phyloP scores from a whole-genome alignment of 371 early-diverging fungal species.

The Vairimorpha apis region DNA sequence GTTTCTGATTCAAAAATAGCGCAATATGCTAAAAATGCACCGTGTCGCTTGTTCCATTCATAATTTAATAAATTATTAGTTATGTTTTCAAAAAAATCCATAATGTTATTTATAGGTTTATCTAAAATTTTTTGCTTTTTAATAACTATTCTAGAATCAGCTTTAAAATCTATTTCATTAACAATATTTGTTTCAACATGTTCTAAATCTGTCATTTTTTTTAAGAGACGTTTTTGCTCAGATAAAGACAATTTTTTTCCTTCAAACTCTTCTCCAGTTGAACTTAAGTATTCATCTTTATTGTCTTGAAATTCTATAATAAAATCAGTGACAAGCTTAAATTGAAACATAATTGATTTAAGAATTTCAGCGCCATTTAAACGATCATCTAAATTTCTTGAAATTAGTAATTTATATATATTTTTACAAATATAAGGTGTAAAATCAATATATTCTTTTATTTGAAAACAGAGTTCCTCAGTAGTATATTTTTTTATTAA shows the following conservation, averaged over 20 bases:
- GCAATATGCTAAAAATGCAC: constrained; percentile 51
- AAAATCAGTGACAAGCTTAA: constrained; percentile 25
- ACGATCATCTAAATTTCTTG: constrained; percentile 30
- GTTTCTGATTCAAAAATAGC: constrained; percentile 32
- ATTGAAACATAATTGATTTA: constrained; percentile 34
- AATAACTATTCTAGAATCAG: constrained; percentile 9
- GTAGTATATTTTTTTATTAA: constrained; percentile 55
- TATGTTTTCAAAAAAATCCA: constrained; percentile 51
- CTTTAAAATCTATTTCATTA: constrained; percentile 31
- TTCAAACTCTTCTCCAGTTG: constrained; percentile 33
- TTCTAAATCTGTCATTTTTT: constrained; percentile 36
- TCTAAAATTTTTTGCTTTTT: constrained; percentile 45
- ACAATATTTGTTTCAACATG: constrained; percentile 30
- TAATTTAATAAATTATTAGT: constrained; percentile 43
- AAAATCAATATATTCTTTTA: constrained; percentile 44
- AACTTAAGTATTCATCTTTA: constrained; percentile 34
- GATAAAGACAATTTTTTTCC: constrained; percentile 1
- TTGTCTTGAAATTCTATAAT: constrained; percentile 14
- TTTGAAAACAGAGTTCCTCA: constrained; percentile 40
- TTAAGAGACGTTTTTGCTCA: constrained; percentile 28
- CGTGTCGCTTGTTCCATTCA: constrained; percentile 61
- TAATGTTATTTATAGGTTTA: constrained; percentile 41
- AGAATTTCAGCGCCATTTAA: constrained; percentile 40
- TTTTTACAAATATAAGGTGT: constrained; percentile 40
- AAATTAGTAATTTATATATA: constrained; percentile 35